Evolutionary conservation across 768 basidiomycete species (phyloP), one percentile per base, ranked within the genome.

Genomic region (Lepiota subincarnata): DNA sequence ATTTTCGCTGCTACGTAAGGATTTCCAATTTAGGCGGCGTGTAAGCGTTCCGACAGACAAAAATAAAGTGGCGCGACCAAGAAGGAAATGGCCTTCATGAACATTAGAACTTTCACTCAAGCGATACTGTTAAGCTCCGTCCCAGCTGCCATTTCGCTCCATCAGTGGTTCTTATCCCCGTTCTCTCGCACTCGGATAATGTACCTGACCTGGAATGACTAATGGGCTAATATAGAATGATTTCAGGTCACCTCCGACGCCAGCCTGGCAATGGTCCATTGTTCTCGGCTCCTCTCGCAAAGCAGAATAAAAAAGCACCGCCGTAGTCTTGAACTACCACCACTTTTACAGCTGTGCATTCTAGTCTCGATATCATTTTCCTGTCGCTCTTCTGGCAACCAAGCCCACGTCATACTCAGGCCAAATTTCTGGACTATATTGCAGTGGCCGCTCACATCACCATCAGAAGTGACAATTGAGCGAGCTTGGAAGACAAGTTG

Each of bases 81-180:
- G 12, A 24, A 45, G 28, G 43, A 45, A 26, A n/a, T 45, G 28
- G 5, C 14, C 26, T 14, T 44, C 26, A 24, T 22, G 11, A 26
- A 44, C 24, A 18, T n/a, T 44, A 6, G 6, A 44, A 28, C 43
- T 44, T 14, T 7, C 20, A 14, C n/a, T 11, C 45, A 18, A 24
- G 42, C 35, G 31, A 47, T 47, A 34, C 19, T 35, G 45, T 47
- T 35, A 47, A 47, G 45, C 45, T 47, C 45, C 45, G 45, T 35
- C 14, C 31, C 31, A 34, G 3, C 45, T 16, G 35, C 19, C 45
- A 18, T 35, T n/a, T n/a, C 45, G 16, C 35, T 47, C 45, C 44
- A 28, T 34, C 44, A 34, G 20, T 31, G 31, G 31, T 47, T 35
- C 45, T 19, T 35, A 47, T 35, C 45, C 45, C 45, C 45, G 45